Percentiles rank a stretch among this genome's conserved stretches.
These are phyloP conservation scores for Nelumbo lutea DNA, from an alignment of 164 flowering plant genomes.

Conservation along the genomic window DNA sequence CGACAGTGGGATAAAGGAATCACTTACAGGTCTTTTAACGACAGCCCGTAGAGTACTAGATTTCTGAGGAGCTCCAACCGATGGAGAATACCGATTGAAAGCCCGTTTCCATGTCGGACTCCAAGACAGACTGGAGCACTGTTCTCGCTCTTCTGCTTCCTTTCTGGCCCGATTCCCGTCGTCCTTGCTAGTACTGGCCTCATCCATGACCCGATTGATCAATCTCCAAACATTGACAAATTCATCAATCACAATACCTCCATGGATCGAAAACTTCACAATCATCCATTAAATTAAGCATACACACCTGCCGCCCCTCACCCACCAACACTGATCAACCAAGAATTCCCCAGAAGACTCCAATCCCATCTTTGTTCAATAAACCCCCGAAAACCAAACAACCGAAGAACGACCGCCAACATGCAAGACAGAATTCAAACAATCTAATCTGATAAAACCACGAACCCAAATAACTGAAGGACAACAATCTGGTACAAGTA, in stretches of 20 bases:
- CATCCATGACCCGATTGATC: conserved; percentile 46
- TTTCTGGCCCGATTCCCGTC: conserved; percentile 15
- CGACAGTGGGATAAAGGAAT: neutral
- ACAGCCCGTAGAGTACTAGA: conserved; percentile 40
- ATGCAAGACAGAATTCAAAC: too few species aligned
- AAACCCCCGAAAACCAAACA: too few species aligned
- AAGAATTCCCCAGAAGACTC: conserved; percentile 49
- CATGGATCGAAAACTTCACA: neutral
- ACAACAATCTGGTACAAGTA: too few species aligned
- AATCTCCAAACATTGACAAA: neutral
- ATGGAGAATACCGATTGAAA: conserved; percentile 38
- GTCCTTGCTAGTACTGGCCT: conserved; percentile 30
- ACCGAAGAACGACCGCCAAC: too few species aligned
- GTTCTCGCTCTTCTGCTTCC: conserved; percentile 6
- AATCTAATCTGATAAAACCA: too few species aligned
- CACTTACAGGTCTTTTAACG: conserved; percentile 61
- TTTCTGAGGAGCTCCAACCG: conserved; percentile 18
- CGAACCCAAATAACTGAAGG: too few species aligned
- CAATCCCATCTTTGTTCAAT: conserved; percentile 45
- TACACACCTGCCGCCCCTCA: neutral
- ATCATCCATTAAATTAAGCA: neutral
- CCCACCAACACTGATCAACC: neutral
- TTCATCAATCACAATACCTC: neutral
- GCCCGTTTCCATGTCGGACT: conserved; percentile 39
- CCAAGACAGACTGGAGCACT: conserved; percentile 29